Conservation (phyloP, 179 eudicot genomes). For the Beta corolliflora region DNA sequence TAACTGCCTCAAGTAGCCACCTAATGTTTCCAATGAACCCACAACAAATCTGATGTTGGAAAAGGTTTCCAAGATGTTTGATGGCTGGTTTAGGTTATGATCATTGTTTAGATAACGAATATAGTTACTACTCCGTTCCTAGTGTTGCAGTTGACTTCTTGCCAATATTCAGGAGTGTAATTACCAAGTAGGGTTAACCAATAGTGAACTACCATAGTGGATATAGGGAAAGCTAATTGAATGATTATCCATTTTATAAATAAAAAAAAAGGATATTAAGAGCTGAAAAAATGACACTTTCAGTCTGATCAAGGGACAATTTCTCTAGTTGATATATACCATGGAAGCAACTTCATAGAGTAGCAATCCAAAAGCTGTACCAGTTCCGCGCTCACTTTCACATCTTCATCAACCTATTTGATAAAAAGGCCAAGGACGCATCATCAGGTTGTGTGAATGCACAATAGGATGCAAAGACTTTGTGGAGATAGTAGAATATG, state of each 20-base stretch:
- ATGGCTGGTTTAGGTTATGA: neutral
- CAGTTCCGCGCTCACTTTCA: slow-evolving; percentile 33
- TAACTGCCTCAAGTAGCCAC: too few relatives aligned
- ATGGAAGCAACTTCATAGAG: slow-evolving; percentile 68
- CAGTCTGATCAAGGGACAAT: neutral
- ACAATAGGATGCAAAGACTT: neutral
- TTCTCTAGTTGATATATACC: slow-evolving; percentile 37
- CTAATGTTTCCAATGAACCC: too few relatives aligned
- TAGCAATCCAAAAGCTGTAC: slow-evolving; percentile 73
- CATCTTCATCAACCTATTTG: slow-evolving; percentile 56
- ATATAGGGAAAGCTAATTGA: neutral
- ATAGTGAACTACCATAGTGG: neutral
- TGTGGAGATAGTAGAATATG: neutral
- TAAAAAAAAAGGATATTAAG: neutral
- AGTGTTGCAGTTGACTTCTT: neutral
- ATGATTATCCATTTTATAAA: neutral
- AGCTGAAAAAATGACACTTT: neutral
- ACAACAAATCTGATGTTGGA: too few relatives aligned
- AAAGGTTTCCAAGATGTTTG: too few relatives aligned
- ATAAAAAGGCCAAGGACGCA: slow-evolving; percentile 19
- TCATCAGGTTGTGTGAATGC: slow-evolving; percentile 6
- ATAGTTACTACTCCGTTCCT: neutral
- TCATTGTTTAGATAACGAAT: neutral
- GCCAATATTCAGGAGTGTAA: neutral
- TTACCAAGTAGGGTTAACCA: neutral